phyloP scores from a whole-genome alignment of 2,329 filamentous ascomycete genomes.

The Pezicula radicicola region DNA sequence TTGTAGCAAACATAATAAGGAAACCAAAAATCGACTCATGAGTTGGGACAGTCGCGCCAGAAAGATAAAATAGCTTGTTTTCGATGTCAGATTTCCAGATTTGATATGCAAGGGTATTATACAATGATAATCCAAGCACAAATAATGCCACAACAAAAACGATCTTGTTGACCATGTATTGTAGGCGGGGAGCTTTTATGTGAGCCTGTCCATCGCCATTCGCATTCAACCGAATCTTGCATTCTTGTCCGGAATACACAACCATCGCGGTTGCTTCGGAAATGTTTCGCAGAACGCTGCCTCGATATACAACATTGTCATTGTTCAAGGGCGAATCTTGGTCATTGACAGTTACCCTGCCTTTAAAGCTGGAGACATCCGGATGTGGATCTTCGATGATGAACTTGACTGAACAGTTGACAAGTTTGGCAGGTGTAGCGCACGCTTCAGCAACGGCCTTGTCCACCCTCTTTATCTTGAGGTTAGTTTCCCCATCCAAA shows the following conservation, averaged over 20 bases:
- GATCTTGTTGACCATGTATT: conserved; percentile 61
- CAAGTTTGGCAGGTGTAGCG: conserved; percentile 50
- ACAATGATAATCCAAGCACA: conserved; percentile 44
- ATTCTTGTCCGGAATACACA: conserved; percentile 89
- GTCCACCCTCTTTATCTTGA: conserved; percentile 71
- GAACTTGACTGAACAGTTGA: conserved; percentile 55
- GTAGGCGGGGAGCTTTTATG: too few species aligned
- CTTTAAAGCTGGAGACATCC: conserved; percentile 75
- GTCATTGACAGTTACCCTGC: conserved; percentile 55
- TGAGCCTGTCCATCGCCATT: conserved; percentile 37
- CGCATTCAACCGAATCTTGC: conserved; percentile 96
- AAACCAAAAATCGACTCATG: conserved; percentile 68
- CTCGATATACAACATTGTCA: conserved; percentile 80
- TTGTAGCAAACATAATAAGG: conserved; percentile 72
- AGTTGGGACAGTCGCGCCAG: conserved; percentile 41
- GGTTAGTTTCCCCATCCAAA: conserved; percentile 76
- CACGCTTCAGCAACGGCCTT: conserved; percentile 60
- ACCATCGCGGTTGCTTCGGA: conserved; percentile 71
- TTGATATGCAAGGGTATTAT: conserved; percentile 75
- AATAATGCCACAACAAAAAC: conserved; percentile 68
- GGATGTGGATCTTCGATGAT: conserved; percentile 76
- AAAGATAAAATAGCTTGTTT: conserved; percentile 69
- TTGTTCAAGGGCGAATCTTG: conserved; percentile 70
- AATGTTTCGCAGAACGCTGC: conserved; percentile 77
- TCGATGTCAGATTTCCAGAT: conserved; percentile 66